Conservation (phyloP, 108 stramenopile species). For the Skeletonema marinoi region DNA sequence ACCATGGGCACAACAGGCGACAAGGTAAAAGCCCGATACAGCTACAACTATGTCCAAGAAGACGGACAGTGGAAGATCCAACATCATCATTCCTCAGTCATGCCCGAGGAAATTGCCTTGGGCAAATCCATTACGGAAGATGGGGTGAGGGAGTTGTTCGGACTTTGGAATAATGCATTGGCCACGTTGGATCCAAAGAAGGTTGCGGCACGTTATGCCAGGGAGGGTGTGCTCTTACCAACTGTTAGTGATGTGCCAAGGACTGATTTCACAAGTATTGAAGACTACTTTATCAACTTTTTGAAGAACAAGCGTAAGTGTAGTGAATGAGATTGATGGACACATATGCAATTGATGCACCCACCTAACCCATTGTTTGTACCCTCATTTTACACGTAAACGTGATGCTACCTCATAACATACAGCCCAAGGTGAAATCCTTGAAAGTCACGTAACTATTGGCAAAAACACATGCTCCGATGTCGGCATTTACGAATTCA, state of each 20-base stretch:
- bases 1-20: conserved; percentile 52
- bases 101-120: not conserved
- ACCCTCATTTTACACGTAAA: no score
- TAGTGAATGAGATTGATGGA: not conserved
- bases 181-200: conserved; percentile 44
- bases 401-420: not conserved
- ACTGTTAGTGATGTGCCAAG: conserved; percentile 39
- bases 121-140: conserved; percentile 38
- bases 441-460: no score
- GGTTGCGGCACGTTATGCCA: conserved; percentile 55
- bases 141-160: conserved; percentile 51
- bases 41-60: conserved; percentile 40
- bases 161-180: conserved; percentile 61
- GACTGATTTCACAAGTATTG: conserved; percentile 11
- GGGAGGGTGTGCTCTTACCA: conserved; percentile 27
- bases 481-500: conserved; percentile 30
- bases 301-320: no score
- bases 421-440: not conserved
- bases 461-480: not conserved
- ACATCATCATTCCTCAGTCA: conserved; percentile 41
- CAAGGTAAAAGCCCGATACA: conserved; percentile 48
- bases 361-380: no score
- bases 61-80: conserved; percentile 41
- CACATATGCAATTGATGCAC: no score
- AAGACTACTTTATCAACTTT: no score